A percentile compares a stretch with the other conserved stretches of the same genome.
phyloP scores from a whole-genome alignment of 176 grass and related monocot genomes.

The Oryza rufipogon region DNA sequence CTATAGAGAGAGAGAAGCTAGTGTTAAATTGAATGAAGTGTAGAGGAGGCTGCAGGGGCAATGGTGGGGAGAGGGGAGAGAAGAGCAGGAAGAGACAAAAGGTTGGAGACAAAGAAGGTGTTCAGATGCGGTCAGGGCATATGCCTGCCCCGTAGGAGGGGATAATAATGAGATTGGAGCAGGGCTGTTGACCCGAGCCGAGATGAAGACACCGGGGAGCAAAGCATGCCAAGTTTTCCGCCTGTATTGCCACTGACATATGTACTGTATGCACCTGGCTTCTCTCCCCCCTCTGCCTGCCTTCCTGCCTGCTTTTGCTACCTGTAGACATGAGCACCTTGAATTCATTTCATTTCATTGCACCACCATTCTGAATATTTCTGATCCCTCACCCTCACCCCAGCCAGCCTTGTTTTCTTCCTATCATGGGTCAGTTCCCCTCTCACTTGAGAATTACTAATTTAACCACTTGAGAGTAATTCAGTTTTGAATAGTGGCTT shows the following conservation, averaged over 20 bases:
- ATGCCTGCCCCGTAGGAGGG: slow-evolving; percentile 45
- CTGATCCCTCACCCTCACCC: not conserved
- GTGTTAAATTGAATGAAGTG: not conserved
- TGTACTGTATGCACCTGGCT: slow-evolving; percentile 29
- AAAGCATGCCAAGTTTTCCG: slow-evolving; percentile 56
- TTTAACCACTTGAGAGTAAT: not conserved
- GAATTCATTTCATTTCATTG: slow-evolving; percentile 10
- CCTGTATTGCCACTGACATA: slow-evolving; percentile 50
- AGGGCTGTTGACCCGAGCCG: slow-evolving; percentile 41
- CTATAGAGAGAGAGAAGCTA: not conserved
- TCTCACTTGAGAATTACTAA: not conserved
- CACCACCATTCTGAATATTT: not conserved
- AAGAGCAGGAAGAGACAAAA: slow-evolving; percentile 62
- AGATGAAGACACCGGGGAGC: slow-evolving; percentile 41
- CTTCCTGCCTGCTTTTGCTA: not conserved
- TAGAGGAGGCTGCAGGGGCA: not conserved
- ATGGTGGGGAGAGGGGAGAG: not conserved
- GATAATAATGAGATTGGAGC: slow-evolving; percentile 45
- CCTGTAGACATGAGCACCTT: slow-evolving; percentile 40
- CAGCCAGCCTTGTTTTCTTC: not conserved
- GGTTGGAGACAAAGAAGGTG: slow-evolving; percentile 69
- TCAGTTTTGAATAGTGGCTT: not conserved
- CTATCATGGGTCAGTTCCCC: not conserved
- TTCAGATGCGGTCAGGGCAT: slow-evolving; percentile 48
- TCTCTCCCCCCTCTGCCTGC: not conserved